Conservation (phyloP, 768 basidiomycete genomes). For the Podaxis pistillaris region DNA sequence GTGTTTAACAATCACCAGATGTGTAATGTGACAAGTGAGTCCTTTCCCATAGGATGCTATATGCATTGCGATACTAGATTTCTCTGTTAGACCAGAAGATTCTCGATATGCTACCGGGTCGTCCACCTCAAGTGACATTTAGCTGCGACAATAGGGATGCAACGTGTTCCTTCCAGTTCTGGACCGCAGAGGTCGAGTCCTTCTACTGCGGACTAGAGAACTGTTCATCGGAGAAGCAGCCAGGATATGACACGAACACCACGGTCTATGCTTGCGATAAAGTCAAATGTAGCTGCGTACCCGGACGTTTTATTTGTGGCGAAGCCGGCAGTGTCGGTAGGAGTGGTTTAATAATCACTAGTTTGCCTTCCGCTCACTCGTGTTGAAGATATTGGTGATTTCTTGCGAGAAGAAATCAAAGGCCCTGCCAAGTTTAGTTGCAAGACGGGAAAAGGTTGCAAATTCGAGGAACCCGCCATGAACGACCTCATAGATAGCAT, state of each 20-base stretch:
- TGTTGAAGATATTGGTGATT: slow-evolving; percentile 84
- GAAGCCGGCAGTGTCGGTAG: slow-evolving; percentile 90
- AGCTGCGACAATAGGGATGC: slow-evolving; percentile 67
- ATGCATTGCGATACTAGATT: not conserved
- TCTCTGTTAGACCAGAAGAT: slow-evolving; percentile 82
- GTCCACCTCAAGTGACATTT: slow-evolving; percentile 96
- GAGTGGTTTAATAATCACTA: slow-evolving; percentile 26
- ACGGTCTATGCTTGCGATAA: slow-evolving; percentile 81
- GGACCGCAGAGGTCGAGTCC: slow-evolving; percentile 92
- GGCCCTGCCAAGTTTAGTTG: slow-evolving; percentile 91
- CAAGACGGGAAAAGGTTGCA: slow-evolving; percentile 67
- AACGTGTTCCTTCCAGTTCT: slow-evolving; percentile 95
- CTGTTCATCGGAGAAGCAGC: slow-evolving; percentile 50
- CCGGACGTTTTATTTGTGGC: slow-evolving; percentile 91
- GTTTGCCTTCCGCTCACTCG: not conserved
- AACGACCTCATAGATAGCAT: slow-evolving; percentile 90
- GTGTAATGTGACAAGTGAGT: slow-evolving; percentile 96
- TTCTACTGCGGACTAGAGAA: slow-evolving; percentile 89
- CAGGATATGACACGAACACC: slow-evolving; percentile 63
- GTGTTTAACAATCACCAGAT: slow-evolving; percentile 97
- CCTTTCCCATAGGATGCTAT: not conserved
- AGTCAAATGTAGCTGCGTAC: slow-evolving; percentile 91
- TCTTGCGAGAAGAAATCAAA: slow-evolving; percentile 83
- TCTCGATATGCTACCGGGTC: slow-evolving; percentile 82
- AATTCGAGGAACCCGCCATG: slow-evolving; percentile 96